phyloP scores from a whole-genome alignment of 1,284 basidiomycete species.

The Mycena citricolor region DNA sequence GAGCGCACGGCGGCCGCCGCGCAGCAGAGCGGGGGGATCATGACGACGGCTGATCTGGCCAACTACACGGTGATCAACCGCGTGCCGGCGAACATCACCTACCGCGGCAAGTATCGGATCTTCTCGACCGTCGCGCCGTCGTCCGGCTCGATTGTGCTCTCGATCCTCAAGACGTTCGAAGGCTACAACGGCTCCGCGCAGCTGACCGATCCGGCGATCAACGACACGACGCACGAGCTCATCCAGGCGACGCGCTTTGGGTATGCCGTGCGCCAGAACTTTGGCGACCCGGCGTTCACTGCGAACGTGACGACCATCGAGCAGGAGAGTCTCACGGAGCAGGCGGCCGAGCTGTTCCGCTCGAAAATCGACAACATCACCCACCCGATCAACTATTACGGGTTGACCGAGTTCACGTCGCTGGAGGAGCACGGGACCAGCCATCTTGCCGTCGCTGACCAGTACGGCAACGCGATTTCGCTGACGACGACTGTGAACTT shows the following conservation, averaged over 20 bases:
- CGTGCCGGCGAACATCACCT: constrained; percentile 47
- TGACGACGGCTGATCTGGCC: constrained; percentile 42
- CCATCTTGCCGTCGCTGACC: constrained; percentile 30
- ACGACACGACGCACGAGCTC: constrained; percentile 36
- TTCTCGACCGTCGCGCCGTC: constrained; percentile 57
- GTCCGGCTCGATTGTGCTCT: constrained; percentile 40
- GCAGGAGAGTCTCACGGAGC: constrained; percentile 22
- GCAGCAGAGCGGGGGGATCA: constrained; percentile 45
- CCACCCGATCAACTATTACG: constrained; percentile 25
- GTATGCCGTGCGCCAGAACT: constrained; percentile 27
- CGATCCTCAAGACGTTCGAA: constrained; percentile 33
- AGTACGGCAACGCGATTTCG: constrained; percentile 27
- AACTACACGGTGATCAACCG: constrained; percentile 45
- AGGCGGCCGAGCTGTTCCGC: constrained; percentile 21
- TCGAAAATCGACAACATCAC: constrained; percentile 27
- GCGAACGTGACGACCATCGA: constrained; percentile 29
- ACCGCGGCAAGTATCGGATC: constrained; percentile 43
- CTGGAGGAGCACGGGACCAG: constrained; percentile 30
- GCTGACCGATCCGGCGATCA: constrained; percentile 23
- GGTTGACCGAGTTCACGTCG: constrained; percentile 24
- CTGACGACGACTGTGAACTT: constrained; percentile 32
- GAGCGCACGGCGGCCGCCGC: constrained; percentile 30
- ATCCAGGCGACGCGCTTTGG: constrained; percentile 45
- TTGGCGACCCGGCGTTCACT: constrained; percentile 32
- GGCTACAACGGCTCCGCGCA: constrained; percentile 23